Evolutionary conservation across 495 filamentous ascomycete genomes (phyloP).

Genomic region (Pyrenopolyporus hunteri): DNA sequence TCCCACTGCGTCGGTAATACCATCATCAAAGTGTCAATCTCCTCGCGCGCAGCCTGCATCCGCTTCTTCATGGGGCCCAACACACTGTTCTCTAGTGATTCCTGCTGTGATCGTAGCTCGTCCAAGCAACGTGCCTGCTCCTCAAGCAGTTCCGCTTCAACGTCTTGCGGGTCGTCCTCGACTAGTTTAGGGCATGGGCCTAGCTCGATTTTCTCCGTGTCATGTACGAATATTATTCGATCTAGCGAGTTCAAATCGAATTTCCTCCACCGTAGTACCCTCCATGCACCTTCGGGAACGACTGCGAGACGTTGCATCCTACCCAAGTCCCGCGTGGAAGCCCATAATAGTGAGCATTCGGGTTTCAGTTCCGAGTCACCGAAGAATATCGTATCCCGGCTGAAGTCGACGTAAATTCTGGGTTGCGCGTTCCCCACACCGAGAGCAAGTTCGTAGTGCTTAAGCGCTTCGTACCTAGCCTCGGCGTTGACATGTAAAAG

Average conservation of each 20-base stretch:
- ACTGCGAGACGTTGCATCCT: conserved; percentile 36
- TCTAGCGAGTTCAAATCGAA: conserved; percentile 31
- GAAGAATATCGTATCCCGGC: conserved; percentile 43
- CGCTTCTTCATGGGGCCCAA: conserved; percentile 37
- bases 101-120: conserved; percentile 15
- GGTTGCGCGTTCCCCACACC: conserved; percentile 41
- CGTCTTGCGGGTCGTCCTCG: conserved; percentile 29
- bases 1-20: conserved; percentile 39
- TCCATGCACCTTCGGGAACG: conserved; percentile 40
- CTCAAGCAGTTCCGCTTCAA: conserved; percentile 23
- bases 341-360: conserved; percentile 36
- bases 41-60: conserved; percentile 38
- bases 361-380: conserved; percentile 34
- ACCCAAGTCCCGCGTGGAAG: conserved; percentile 27
- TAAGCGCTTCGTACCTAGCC: conserved; percentile 43
- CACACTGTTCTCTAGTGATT: conserved; percentile 1
- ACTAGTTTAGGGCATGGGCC: conserved; percentile 33
- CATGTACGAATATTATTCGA: conserved; percentile 40
- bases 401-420: conserved; percentile 45
- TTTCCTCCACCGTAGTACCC: conserved; percentile 37
- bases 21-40: conserved; percentile 40
- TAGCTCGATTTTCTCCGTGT: conserved; percentile 30
- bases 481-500: conserved; percentile 45
- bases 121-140: conserved; percentile 23
- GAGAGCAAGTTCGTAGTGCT: conserved; percentile 44